Evolutionary conservation across 2,329 filamentous ascomycete species (phyloP), one percentile per base, ranked within the genome.

Genomic region (Fusarium azukiicola): DNA sequence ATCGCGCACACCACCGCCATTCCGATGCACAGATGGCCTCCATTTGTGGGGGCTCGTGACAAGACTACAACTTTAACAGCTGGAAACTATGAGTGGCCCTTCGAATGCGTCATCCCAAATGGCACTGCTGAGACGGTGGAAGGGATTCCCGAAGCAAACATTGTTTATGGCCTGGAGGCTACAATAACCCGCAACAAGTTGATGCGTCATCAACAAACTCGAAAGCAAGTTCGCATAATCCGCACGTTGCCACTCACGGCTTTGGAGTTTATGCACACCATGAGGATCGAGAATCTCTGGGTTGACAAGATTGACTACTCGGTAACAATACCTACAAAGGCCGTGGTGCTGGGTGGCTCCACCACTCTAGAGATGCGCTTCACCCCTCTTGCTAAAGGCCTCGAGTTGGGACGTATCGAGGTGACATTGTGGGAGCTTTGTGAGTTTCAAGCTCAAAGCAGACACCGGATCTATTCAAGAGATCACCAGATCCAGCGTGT

Each of bases 221-320:
- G 94, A 84, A 97, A 97, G 86, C 94, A 94, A 54, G 86, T 97
- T 67, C 93, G 96, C 46, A 93, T 97, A 67, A 95, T 97, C 67
- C 93, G 96, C 68, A 97, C 96, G 0, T 88, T 97, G 52, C 95
- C 96, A 69, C 91, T 95, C 9, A 94, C 93, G 56, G 94, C 95
- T 8, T 90, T 97, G 73, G 96, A 97, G 84, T 92, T 97, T 77
- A 92, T 96, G 69, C 95, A 99, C 86, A 94, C 96, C 58, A 97
- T 98, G 95, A 96, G 95, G 74, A 96, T 99, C 78, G 97, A 99
- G 86, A 98, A 99, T 84, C 95, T 98, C 74, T 99, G 98, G 98
- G 95, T 96, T 4, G 97, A 98, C 89, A 99, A 99, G 89, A 93
- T 99, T 81, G 96, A 98, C 86, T 99, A 99, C 88, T 97, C 96